Evolutionary conservation across 2,329 filamentous ascomycete genomes (phyloP).

Genomic region (Stagonosporopsis rhizophila): DNA sequence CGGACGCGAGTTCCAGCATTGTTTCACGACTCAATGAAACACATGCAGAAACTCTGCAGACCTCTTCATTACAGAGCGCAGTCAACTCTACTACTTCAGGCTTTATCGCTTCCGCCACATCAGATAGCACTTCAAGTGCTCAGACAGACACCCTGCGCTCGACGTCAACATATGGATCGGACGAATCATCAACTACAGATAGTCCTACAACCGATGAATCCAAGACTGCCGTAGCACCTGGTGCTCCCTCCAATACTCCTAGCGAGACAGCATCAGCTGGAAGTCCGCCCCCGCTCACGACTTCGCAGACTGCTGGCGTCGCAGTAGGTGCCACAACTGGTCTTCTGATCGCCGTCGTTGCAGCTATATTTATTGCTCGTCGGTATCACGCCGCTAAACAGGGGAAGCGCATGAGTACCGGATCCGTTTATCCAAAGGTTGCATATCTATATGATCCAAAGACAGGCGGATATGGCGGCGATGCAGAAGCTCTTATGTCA

Average conservation of each 20-base stretch:
- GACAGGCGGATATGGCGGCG: slow-evolving; percentile 19
- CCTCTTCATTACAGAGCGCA: not conserved
- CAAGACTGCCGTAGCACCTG: not conserved
- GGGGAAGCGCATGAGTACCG: slow-evolving; percentile 31
- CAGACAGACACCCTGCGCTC: not conserved
- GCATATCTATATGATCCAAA: slow-evolving; percentile 47
- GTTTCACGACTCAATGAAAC: slow-evolving; percentile 1
- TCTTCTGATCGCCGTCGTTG: slow-evolving; percentile 43
- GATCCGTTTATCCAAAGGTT: slow-evolving; percentile 40
- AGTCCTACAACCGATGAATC: not conserved
- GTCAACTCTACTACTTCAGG: slow-evolving; percentile 2
- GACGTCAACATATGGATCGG: not conserved
- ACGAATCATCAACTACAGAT: not conserved
- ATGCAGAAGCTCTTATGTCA: slow-evolving; percentile 37
- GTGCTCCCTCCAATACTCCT: slow-evolving; percentile 21
- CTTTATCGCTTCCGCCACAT: not conserved
- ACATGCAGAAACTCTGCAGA: slow-evolving; percentile 6
- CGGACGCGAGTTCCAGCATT: not conserved
- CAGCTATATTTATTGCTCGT: slow-evolving; percentile 42
- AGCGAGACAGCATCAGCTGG: slow-evolving; percentile 19
- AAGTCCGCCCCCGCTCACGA: slow-evolving; percentile 31
- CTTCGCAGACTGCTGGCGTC: slow-evolving; percentile 46
- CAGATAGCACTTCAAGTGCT: not conserved
- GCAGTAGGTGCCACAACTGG: slow-evolving; percentile 44
- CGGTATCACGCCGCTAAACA: slow-evolving; percentile 35